These are phyloP conservation scores for Beta lomatogona DNA, from an alignment of 179 eudicot genomes.

Conservation along the genomic window DNA sequence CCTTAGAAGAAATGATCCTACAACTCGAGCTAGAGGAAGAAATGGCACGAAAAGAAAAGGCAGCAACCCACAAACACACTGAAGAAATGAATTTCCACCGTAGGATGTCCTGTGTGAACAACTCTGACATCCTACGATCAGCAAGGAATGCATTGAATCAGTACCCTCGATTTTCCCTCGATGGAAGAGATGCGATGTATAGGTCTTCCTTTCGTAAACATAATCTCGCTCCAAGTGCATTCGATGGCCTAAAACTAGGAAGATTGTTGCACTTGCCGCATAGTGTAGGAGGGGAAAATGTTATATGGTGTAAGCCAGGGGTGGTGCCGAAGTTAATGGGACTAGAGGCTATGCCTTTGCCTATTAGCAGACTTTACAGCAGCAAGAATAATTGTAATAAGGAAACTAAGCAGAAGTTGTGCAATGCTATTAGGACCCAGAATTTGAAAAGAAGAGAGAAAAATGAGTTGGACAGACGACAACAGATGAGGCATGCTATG, in stretches of 20 bases:
- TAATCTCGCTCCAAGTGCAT: constrained; percentile 1
- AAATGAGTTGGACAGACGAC: constrained; percentile 38
- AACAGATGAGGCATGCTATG: constrained; percentile 22
- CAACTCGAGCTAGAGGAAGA: constrained; percentile 77
- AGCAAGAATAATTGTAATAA: constrained; percentile 3
- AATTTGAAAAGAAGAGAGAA: constrained; percentile 45
- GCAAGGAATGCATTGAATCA: constrained; percentile 81
- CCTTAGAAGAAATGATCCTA: constrained; percentile 83
- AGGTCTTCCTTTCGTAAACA: constrained; percentile 57
- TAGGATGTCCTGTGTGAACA: constrained; percentile 86
- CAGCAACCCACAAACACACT: constrained; percentile 3
- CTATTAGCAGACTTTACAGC: constrained; percentile 37
- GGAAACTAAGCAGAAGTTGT: constrained; percentile 38
- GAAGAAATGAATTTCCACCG: constrained; percentile 34
- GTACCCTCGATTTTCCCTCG: constrained; percentile 93
- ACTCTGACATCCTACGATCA: constrained; percentile 73
- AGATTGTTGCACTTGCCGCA: constrained; percentile 43
- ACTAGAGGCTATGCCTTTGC: constrained; percentile 83
- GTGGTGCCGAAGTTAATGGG: constrained; percentile 90
- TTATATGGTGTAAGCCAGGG: constrained; percentile 95
- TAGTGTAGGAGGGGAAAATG: constrained; percentile 74
- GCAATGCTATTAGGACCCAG: constrained; percentile 37
- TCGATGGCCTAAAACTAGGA: constrained; percentile 34
- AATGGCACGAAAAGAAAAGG: constrained; percentile 46
- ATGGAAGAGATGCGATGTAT: constrained; percentile 86